Conservation (phyloP, 148 eudicot species). For the Tetragonia tetragonoides region DNA sequence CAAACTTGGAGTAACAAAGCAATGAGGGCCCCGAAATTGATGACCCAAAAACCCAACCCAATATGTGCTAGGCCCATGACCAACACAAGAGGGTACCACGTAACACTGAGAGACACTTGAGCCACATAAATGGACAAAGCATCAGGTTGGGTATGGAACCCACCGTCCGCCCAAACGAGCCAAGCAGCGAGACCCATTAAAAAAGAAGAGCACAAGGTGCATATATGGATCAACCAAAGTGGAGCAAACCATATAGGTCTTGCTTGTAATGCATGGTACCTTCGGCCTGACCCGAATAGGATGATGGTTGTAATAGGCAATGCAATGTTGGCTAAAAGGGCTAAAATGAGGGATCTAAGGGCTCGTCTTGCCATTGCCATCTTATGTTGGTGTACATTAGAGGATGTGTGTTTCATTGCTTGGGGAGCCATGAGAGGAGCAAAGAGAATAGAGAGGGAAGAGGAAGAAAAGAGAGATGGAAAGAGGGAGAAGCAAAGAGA, state of each 20-base stretch:
- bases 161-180: conserved; percentile 40
- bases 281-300: conserved; percentile 31
- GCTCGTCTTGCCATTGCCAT: conserved; percentile 30
- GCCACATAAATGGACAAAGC: conserved; percentile 26
- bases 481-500: background rate
- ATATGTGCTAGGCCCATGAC: conserved; percentile 27
- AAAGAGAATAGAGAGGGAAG: background rate
- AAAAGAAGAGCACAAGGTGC: conserved; percentile 29
- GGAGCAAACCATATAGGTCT: conserved; percentile 33
- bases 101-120: conserved; percentile 26
- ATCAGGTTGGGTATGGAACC: conserved; percentile 20
- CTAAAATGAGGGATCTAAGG: conserved; percentile 14
- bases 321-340: conserved; percentile 22
- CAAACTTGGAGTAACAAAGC: conserved; percentile 27
- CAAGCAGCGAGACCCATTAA: conserved; percentile 35
- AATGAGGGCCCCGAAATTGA: conserved; percentile 23
- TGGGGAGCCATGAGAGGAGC: background rate
- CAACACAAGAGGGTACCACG: conserved; percentile 38
- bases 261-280: conserved; percentile 1
- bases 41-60: conserved; percentile 26
- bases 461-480: background rate
- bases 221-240: conserved; percentile 23
- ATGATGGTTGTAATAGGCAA: conserved; percentile 22
- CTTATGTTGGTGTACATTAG: conserved; percentile 15
- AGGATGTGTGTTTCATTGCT: background rate